Percentiles rank a stretch among this genome's conserved stretches.
phyloP scores from a whole-genome alignment of 371 early-diverging fungal species.

The Amoeboaphelidium protococcarum region DNA sequence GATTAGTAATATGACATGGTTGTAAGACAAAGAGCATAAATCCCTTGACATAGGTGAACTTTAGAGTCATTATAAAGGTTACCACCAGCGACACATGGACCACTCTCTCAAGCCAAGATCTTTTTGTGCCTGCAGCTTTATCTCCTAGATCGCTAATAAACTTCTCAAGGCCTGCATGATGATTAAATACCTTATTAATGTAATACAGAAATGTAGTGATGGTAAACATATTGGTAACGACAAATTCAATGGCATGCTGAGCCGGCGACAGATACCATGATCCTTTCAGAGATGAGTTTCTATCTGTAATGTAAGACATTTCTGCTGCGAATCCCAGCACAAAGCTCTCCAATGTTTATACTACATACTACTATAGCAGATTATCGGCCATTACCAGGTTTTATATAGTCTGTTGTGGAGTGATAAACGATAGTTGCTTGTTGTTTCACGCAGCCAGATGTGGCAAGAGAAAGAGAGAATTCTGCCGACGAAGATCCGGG shows the following conservation, averaged over 20 bases:
- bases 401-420: too few species aligned
- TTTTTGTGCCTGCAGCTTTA: not conserved
- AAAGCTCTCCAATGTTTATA: too few species aligned
- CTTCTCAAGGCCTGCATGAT: not conserved
- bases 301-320: not conserved
- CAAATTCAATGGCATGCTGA: slow-evolving; percentile 25
- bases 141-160: not conserved
- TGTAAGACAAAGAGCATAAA: not conserved
- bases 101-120: slow-evolving; percentile 10
- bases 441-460: too few species aligned
- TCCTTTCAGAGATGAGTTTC: not conserved
- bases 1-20: not conserved
- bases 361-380: too few species aligned
- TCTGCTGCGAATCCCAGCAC: too few species aligned
- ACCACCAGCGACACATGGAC: slow-evolving; percentile 12
- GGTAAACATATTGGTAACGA: slow-evolving; percentile 21
- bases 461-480: too few species aligned
- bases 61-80: not conserved
- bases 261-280: slow-evolving; percentile 23
- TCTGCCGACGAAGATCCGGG: too few species aligned
- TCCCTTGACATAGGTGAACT: not conserved
- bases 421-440: too few species aligned
- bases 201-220: slow-evolving; percentile 14
- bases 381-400: too few species aligned
- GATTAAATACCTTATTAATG: slow-evolving; percentile 7